Percentiles rank a stretch among this genome's conserved stretches.
Conservation (phyloP, 306 rosid species). For the Morella rubra region DNA sequence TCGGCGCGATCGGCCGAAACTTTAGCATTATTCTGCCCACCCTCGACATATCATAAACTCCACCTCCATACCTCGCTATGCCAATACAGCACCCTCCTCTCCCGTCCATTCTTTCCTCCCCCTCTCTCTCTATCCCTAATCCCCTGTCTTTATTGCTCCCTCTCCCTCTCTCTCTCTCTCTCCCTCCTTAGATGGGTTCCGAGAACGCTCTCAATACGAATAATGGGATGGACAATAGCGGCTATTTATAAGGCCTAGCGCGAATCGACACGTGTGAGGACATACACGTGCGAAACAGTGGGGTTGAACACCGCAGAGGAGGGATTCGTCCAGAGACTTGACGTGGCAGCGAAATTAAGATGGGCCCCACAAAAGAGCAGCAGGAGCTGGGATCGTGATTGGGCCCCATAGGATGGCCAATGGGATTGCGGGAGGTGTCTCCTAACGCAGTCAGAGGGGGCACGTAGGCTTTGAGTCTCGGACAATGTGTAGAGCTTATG, state of each 20-base stretch:
- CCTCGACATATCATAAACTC: conserved; percentile 44
- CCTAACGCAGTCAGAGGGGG: conserved; percentile 23
- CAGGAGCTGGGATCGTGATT: conserved; percentile 1
- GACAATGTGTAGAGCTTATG: conserved; percentile 17
- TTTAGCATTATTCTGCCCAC: conserved; percentile 67
- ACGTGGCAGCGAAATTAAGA: conserved; percentile 39
- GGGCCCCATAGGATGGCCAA: conserved; percentile 34
- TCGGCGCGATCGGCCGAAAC: conserved; percentile 89
- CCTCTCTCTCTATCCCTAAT: not conserved
- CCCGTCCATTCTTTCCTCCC: conserved; percentile 41
- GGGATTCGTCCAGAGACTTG: conserved; percentile 41
- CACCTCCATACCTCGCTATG: conserved; percentile 52
- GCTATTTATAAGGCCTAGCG: conserved; percentile 17
- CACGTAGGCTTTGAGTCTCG: conserved; percentile 42
- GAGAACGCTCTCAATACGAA: not conserved
- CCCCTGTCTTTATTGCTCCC: not conserved
- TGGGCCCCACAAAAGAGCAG: conserved; percentile 19
- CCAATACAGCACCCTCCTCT: conserved; percentile 72
- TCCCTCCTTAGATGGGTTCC: not conserved
- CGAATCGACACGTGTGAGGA: conserved; percentile 39
- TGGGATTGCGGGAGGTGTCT: conserved; percentile 44
- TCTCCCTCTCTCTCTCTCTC: not conserved
- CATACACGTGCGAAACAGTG: conserved; percentile 21
- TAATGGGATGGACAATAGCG: not conserved
- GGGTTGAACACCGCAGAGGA: conserved; percentile 28